These are phyloP conservation scores for Sarcomyxa edulis DNA, from an alignment of 768 basidiomycete genomes.

Conservation along the genomic window DNA sequence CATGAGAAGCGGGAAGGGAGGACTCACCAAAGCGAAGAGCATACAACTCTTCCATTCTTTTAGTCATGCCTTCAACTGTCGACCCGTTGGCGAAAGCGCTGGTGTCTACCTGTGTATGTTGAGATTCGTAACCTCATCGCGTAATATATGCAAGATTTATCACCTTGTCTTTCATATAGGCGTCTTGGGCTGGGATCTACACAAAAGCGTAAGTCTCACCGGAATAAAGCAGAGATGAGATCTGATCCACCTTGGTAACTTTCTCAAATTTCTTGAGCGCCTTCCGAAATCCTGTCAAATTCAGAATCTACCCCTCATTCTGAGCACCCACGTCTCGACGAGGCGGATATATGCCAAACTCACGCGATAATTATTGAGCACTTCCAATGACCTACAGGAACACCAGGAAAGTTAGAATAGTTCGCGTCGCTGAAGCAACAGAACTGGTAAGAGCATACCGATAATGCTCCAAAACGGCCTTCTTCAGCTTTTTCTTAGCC, in stretches of 20 bases:
- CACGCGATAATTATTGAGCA: conserved; percentile 87
- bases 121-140: neutral
- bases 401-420: too few relatives aligned
- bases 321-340: neutral
- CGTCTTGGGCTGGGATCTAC: conserved; percentile 63
- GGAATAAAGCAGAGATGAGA: neutral
- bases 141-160: neutral
- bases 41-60: conserved; percentile 73
- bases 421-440: neutral
- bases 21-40: conserved; percentile 69
- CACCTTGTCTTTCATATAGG: conserved; percentile 82
- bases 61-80: conserved; percentile 60
- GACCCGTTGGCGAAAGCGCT: conserved; percentile 63
- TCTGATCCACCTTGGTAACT: conserved; percentile 49
- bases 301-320: conserved; percentile 56
- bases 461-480: conserved; percentile 82
- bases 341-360: conserved; percentile 13
- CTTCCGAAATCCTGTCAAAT: conserved; percentile 87
- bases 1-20: neutral
- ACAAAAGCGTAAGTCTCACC: neutral
- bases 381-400: conserved; percentile 60
- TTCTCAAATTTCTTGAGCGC: conserved; percentile 86
- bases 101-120: conserved; percentile 50
- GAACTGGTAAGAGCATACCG: too few relatives aligned
- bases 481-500: conserved; percentile 83